phyloP scores from a whole-genome alignment of 352 stramenopile species.

The Globisporangium paddicum region DNA sequence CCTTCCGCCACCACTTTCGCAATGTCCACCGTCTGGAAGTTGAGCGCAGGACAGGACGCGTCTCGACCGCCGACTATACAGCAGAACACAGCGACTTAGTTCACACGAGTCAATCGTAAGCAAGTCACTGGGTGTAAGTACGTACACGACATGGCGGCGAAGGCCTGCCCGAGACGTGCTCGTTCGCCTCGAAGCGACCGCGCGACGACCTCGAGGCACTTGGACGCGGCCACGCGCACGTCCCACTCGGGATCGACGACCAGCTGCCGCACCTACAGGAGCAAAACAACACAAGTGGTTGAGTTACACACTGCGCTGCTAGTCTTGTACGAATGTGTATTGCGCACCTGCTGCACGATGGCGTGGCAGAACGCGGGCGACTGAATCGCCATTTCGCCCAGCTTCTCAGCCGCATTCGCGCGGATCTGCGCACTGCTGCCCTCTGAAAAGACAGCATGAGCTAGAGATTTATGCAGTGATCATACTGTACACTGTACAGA shows the following conservation, averaged over 20 bases:
- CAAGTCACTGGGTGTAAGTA: neutral
- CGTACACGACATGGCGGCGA: conserved; percentile 45
- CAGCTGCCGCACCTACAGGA: conserved; percentile 50
- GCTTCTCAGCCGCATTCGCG: conserved; percentile 60
- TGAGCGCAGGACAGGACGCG: conserved; percentile 31
- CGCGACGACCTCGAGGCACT: conserved; percentile 56
- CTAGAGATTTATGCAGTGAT: neutral
- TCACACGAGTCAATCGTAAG: neutral
- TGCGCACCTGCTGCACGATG: conserved; percentile 44
- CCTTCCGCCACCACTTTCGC: conserved; percentile 49
- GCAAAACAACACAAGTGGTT: neutral
- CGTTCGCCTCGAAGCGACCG: conserved; percentile 25
- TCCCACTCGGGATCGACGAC: conserved; percentile 60
- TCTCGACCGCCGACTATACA: conserved; percentile 47
- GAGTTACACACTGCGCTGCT: neutral
- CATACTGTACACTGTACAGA: neutral
- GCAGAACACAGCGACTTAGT: neutral
- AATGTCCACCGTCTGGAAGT: conserved; percentile 56
- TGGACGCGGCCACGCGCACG: conserved; percentile 61
- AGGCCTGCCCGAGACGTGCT: conserved; percentile 23
- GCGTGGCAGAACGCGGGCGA: conserved; percentile 40
- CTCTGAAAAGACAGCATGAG: conserved; percentile 25
- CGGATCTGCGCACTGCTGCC: conserved; percentile 67
- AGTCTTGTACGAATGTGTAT: neutral
- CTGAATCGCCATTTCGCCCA: conserved; percentile 54